Percentiles rank a stretch among this genome's conserved stretches.
phyloP scores from a whole-genome alignment of 192 early-diverging fungal genomes.

The Endogone sp. region DNA sequence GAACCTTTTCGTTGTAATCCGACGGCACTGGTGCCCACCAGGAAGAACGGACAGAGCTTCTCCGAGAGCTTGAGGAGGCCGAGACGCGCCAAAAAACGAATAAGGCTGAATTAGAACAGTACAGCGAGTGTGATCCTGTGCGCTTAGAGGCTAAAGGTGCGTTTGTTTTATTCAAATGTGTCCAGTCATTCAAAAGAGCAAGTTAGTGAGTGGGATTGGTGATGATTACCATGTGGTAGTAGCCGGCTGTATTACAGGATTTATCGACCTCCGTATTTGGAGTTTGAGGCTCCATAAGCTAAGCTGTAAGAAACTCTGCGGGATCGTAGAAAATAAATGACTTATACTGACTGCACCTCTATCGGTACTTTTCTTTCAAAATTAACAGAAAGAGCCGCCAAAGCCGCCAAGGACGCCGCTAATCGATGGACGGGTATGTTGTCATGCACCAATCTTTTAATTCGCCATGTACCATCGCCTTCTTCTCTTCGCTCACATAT shows the following conservation, averaged over 20 bases:
- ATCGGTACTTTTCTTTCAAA: neutral
- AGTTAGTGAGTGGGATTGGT: too few species aligned
- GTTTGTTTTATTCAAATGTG: neutral
- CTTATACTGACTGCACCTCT: neutral
- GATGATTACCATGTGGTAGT: too few species aligned
- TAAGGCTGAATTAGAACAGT: conserved; percentile 56
- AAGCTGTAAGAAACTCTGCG: too few species aligned
- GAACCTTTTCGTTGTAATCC: neutral
- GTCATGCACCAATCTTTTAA: neutral
- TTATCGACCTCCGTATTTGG: too few species aligned
- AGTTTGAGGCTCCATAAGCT: too few species aligned
- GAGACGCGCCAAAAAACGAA: conserved; percentile 37
- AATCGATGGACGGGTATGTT: conserved; percentile 81
- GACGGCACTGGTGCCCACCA: conserved; percentile 8
- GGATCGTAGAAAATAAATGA: too few species aligned
- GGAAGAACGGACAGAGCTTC: conserved; percentile 52
- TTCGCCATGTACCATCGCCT: neutral
- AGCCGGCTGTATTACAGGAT: too few species aligned
- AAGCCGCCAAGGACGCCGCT: conserved; percentile 63
- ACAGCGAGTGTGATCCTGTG: conserved; percentile 73
- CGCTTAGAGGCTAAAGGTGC: conserved; percentile 62
- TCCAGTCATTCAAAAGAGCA: neutral
- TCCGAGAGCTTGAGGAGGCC: conserved; percentile 47
- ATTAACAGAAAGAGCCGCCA: conserved; percentile 48
- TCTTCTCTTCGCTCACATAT: neutral